Base-by-base conservation (phyloP, 305 asterid genomes). In the Euphrasia arctica region DNA sequence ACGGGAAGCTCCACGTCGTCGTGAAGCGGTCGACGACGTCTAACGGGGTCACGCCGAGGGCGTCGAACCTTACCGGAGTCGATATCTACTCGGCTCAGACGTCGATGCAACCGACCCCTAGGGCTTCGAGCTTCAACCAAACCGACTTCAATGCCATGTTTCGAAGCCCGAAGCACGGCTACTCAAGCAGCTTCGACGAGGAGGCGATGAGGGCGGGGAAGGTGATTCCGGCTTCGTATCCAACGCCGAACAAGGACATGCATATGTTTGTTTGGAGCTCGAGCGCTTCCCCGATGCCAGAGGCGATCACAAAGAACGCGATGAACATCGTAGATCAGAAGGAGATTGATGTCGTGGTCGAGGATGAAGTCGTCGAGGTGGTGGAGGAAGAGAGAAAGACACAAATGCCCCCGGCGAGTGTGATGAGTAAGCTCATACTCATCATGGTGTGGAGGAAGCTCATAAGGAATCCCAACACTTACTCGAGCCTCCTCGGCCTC, bases 11-110 rank as follows among this genome's bases (percentile, higher is more conserved):
- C 0, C 98, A 86, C 66, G 96, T 91, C 4, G 87, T 89, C 2
- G 93, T 91, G 0, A 79, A 82, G 31, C 74, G 91, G 2, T 89
- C 98, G 0, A 67, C 86, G 0, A 60, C 98, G 0, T 84, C 90
- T 0, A 68, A 66, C 0, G 83, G 70, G 34, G 78, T 85, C 27
- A 91, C 98, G 0, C 96, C 98, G 0, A 68, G 98, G 25, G 95
- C 96, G 0, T 91, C 98, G 2, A 89, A 91, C 41, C 52, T 91
- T 13, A 91, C 98, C 0, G 95, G 95, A 0, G 98, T 86, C 0
- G 98, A 91, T 88, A 91, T 91, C 3, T 91, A 91, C 28, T 91
- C 98, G 0, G 92, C 83, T 15, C 98, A 89, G 66, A 85, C 98
- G 0, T 91, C 97, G 0, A 55, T 96, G 1, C 95, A 83, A 66